Conservation (phyloP, 2,329 filamentous ascomycete genomes). For the Botrytis fabae region DNA sequence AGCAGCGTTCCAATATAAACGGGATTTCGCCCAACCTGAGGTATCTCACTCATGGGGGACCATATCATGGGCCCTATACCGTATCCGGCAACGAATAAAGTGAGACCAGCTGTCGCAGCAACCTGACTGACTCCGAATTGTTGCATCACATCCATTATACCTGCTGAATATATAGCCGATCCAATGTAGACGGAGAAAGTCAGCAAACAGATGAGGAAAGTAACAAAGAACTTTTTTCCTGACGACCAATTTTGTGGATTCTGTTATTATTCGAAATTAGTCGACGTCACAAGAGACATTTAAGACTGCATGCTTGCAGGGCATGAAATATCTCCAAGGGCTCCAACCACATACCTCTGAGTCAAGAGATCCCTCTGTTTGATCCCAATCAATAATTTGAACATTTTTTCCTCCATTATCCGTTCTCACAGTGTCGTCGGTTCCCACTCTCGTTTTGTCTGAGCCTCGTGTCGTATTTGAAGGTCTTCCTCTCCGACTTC, state of each 20-base stretch:
- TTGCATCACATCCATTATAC: constrained; percentile 49
- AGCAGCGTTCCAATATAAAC: constrained; percentile 67
- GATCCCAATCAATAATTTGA: constrained; percentile 44
- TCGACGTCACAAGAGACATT: background rate
- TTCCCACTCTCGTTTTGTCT: background rate
- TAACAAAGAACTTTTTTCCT: constrained; percentile 47
- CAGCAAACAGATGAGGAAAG: constrained; percentile 52
- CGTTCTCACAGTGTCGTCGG: constrained; percentile 44
- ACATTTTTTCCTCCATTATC: constrained; percentile 42
- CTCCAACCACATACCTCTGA: constrained; percentile 41
- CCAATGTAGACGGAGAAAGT: constrained; percentile 59
- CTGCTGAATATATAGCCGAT: constrained; percentile 50
- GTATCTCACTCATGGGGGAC: constrained; percentile 66
- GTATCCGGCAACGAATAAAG: constrained; percentile 62
- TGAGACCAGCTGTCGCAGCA: constrained; percentile 56
- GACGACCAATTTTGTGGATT: constrained; percentile 57
- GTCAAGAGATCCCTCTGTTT: constrained; percentile 53
- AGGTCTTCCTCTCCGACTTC: background rate
- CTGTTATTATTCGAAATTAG: constrained; percentile 43
- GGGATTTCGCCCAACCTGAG: constrained; percentile 64
- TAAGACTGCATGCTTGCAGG: background rate
- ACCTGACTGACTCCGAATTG: constrained; percentile 54
- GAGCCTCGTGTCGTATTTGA: background rate
- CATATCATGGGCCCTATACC: constrained; percentile 65
- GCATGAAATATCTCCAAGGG: background rate